A percentile compares a stretch with the other conserved stretches of the same genome.
Conservation (phyloP, 495 filamentous ascomycete species). For the Hyaloscypha bicolor region DNA sequence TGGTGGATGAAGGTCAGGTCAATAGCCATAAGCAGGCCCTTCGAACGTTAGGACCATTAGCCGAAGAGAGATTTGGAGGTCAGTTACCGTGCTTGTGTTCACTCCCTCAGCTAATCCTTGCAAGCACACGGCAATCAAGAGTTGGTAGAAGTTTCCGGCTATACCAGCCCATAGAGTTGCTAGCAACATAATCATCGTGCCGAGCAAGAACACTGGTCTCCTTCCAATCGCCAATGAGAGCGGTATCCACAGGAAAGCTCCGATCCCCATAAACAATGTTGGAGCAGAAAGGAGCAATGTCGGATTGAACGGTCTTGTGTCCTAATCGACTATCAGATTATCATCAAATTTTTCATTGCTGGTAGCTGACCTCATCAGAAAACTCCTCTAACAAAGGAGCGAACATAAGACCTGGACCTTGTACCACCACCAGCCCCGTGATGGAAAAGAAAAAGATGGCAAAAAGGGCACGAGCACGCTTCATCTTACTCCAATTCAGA, state of each 20-base stretch:
- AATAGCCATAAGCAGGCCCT: slow-evolving; percentile 17
- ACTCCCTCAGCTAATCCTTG: slow-evolving; percentile 17
- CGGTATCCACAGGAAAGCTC: slow-evolving; percentile 45
- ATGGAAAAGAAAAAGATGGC: slow-evolving; percentile 3
- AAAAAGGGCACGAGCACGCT: slow-evolving; percentile 7
- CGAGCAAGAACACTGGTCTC: slow-evolving; percentile 39
- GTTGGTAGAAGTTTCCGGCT: slow-evolving; percentile 13
- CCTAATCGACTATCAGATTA: slow-evolving; percentile 1
- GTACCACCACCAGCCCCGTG: slow-evolving; percentile 4
- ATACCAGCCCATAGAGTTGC: slow-evolving; percentile 6
- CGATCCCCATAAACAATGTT: slow-evolving; percentile 43
- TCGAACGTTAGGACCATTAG: background rate
- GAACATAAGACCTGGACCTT: slow-evolving; percentile 15
- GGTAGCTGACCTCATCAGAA: slow-evolving; percentile 1
- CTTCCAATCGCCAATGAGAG: slow-evolving; percentile 43
- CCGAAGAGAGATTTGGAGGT: background rate
- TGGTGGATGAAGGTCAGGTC: slow-evolving; percentile 25
- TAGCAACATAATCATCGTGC: slow-evolving; percentile 35
- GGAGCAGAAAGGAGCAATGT: slow-evolving; percentile 17
- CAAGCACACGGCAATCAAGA: slow-evolving; percentile 4
- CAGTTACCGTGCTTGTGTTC: slow-evolving; percentile 8
- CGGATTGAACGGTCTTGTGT: slow-evolving; percentile 4
- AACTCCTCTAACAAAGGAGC: slow-evolving; percentile 3
- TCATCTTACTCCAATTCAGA: slow-evolving; percentile 17
- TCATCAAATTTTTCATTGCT: background rate